phyloP scores from a whole-genome alignment of 2,329 filamentous ascomycete species.

The Cordyceps javanica region DNA sequence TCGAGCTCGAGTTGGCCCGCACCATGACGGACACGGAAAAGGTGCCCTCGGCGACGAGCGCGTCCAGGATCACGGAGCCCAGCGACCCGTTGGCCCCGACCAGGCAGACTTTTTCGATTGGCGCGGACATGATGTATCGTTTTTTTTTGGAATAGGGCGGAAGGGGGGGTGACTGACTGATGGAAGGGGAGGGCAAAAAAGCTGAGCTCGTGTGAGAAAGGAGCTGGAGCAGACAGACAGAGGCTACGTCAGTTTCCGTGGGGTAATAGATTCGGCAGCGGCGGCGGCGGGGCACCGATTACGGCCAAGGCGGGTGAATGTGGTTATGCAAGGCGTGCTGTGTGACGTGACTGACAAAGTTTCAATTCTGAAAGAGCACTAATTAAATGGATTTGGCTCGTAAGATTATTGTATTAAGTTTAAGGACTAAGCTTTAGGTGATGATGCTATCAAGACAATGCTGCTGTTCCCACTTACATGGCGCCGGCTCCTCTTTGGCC shows the following conservation, averaged over 20 bases:
- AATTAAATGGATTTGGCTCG: not conserved
- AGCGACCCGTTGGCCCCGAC: slow-evolving; percentile 34
- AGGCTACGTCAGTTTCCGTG: slow-evolving; percentile 10
- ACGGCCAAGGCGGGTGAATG: too few species aligned
- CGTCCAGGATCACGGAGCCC: slow-evolving; percentile 31
- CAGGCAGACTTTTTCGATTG: slow-evolving; percentile 27
- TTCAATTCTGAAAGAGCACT: too few species aligned
- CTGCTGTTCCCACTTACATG: too few species aligned
- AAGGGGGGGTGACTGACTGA: not conserved
- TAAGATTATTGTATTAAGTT: not conserved
- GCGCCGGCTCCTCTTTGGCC: too few species aligned
- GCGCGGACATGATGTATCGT: slow-evolving; percentile 2
- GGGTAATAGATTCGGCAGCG: slow-evolving; percentile 6
- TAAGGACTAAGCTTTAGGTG: not conserved
- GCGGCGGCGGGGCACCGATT: slow-evolving; percentile 2
- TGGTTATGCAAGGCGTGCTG: not conserved
- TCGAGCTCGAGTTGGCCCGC: slow-evolving; percentile 31
- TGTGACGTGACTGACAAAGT: too few species aligned
- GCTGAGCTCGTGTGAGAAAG: not conserved
- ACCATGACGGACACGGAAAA: slow-evolving; percentile 51
- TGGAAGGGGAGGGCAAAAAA: not conserved
- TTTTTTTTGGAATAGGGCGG: not conserved
- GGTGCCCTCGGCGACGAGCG: slow-evolving; percentile 28
- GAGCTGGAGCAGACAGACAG: slow-evolving; percentile 2
- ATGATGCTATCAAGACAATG: not conserved